These are phyloP conservation scores for Lepraria neglecta DNA, from an alignment of 495 filamentous ascomycete genomes.

Conservation along the genomic window DNA sequence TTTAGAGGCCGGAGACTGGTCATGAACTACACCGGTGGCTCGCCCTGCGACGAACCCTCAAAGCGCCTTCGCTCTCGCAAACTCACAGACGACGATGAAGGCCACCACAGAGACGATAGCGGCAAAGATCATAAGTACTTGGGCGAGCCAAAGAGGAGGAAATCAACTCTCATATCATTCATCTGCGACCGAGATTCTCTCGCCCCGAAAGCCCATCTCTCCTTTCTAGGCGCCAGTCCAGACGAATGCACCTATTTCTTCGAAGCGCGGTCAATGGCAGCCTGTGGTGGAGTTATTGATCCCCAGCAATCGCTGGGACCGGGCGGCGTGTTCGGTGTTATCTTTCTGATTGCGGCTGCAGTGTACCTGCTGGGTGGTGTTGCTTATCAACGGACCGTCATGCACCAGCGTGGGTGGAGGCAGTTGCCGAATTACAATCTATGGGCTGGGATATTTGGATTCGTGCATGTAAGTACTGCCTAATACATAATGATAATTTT, in stretches of 20 bases:
- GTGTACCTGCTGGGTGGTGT: slow-evolving; percentile 91
- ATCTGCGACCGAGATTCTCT: slow-evolving; percentile 77
- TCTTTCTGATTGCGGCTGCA: slow-evolving; percentile 68
- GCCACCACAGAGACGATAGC: slow-evolving; percentile 39
- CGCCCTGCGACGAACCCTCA: slow-evolving; percentile 55
- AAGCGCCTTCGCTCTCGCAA: slow-evolving; percentile 23
- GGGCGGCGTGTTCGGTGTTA: slow-evolving; percentile 85
- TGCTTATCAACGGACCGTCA: slow-evolving; percentile 90
- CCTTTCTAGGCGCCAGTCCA: slow-evolving; percentile 75
- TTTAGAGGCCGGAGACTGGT: slow-evolving; percentile 87
- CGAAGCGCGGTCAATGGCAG: slow-evolving; percentile 79
- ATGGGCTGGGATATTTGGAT: slow-evolving; percentile 83
- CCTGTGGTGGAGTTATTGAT: slow-evolving; percentile 67
- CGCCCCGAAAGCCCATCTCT: slow-evolving; percentile 54
- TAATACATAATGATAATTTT: slow-evolving; percentile 25
- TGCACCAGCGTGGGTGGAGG: slow-evolving; percentile 90
- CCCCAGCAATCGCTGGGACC: slow-evolving; percentile 65
- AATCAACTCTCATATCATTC: slow-evolving; percentile 86
- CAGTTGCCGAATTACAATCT: slow-evolving; percentile 91
- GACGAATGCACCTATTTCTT: slow-evolving; percentile 97
- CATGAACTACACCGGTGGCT: slow-evolving; percentile 85
- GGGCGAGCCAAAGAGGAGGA: slow-evolving; percentile 50
- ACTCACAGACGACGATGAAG: slow-evolving; percentile 38
- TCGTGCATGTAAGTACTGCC: slow-evolving; percentile 65
- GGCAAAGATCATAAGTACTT: slow-evolving; percentile 34